Base-by-base conservation (phyloP, 331 rosid genomes). In the Phaseolus coccineus region DNA sequence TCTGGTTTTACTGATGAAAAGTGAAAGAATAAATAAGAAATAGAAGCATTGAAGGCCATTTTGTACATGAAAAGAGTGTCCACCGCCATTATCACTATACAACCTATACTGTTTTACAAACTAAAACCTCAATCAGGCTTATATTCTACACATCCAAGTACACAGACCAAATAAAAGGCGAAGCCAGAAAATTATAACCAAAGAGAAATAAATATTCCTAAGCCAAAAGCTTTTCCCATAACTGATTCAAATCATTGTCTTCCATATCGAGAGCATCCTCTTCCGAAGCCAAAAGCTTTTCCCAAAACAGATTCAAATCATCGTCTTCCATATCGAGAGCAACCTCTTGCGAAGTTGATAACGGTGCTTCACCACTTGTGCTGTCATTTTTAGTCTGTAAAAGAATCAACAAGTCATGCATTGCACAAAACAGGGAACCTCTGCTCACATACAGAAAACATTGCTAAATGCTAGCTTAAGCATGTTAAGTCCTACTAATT, bases 311-410 rank as follows among this genome's bases (percentile, higher is more conserved):
- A 73, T 39, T 73, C 74, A 79, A 78, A 33, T 84, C 89, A 19
- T 71, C 82, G 24, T 87, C 91, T 77, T 85, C 94, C 70, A 86
- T 79, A 40, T 24, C 48, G 31, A 57, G 72, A 52, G 47, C 10
- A 12, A 81, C 85, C 27, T 19, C 82, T 30, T 70, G 48, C 44
- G 87, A 71, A 39, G 82, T 71, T 15, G 89, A 64, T 65, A 30
- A 51, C 8, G 51, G 79, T 5, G 87, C 80, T 77, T 86, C 90
- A 27, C 79, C 69, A 71, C 80, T 73, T 0, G 76, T 76, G 81
- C 82, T 79, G 68, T 81, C 90, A 28, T 79, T 85, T 84, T 91
- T 87, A 74, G 85, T 93, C 99, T 96, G 93, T 70, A 86, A 73
- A 28, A 71, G 39, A 78, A 69, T 51, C 56, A 44, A 58, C 6